Conservation (phyloP, 2,329 filamentous ascomycete species). For the Stachybotrys elegans region DNA sequence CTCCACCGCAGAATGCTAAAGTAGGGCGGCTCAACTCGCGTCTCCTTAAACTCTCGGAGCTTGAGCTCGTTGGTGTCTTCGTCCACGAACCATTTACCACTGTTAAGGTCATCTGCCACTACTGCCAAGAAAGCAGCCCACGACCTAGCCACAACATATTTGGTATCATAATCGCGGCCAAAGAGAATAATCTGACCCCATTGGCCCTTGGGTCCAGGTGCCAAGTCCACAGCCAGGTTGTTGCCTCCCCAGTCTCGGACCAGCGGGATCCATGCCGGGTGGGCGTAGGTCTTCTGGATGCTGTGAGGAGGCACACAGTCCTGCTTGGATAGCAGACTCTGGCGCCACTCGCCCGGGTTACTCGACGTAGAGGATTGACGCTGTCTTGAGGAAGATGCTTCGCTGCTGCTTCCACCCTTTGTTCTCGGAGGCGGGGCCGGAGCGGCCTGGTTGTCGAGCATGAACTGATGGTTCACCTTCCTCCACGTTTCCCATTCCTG, state of each 20-base stretch:
- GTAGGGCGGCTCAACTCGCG: conserved; percentile 86
- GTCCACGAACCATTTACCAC: conserved; percentile 86
- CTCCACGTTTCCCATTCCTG: conserved; percentile 98
- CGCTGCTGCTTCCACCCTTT: conserved; percentile 56
- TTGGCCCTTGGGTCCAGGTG: conserved; percentile 80
- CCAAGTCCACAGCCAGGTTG: conserved; percentile 89
- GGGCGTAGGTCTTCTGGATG: conserved; percentile 88
- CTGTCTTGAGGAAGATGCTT: conserved; percentile 65
- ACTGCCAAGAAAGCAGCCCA: conserved; percentile 84
- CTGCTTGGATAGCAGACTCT: conserved; percentile 78
- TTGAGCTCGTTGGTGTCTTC: conserved; percentile 91
- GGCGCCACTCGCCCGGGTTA: conserved; percentile 67
- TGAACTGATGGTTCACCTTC: conserved; percentile 83
- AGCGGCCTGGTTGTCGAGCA: conserved; percentile 54
- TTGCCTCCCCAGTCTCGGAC: conserved; percentile 98
- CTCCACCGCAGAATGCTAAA: conserved; percentile 94
- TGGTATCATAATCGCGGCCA: conserved; percentile 96
- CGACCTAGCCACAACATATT: conserved; percentile 91
- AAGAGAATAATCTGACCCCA: conserved; percentile 98
- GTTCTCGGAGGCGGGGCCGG: conserved; percentile 66
- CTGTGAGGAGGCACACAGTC: conserved; percentile 82
- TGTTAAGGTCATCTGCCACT: conserved; percentile 85
- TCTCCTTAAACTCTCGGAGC: conserved; percentile 83
- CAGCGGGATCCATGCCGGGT: conserved; percentile 91
- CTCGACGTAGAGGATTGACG: conserved; percentile 42